phyloP scores from a whole-genome alignment of 805 yeast genomes.

The Jamesozyma lodderae region DNA sequence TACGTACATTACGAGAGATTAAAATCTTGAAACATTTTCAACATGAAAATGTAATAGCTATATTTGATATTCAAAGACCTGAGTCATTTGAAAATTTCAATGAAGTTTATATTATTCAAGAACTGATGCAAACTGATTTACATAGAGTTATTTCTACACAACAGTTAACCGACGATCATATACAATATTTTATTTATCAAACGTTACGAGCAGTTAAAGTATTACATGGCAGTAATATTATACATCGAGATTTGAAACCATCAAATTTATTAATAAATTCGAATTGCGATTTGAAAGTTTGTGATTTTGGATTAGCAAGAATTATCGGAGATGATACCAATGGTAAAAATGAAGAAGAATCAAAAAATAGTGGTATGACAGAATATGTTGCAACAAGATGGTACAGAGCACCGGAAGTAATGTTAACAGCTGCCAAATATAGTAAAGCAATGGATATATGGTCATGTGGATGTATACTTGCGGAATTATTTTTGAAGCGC shows the following conservation, averaged over 20 bases:
- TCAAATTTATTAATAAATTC: constrained; percentile 77
- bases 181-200: constrained; percentile 89
- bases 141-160: constrained; percentile 79
- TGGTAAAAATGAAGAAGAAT: constrained; percentile 24
- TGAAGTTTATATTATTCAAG: constrained; percentile 85
- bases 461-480: constrained; percentile 94
- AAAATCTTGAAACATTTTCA: constrained; percentile 82
- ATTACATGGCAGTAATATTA: constrained; percentile 85
- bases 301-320: constrained; percentile 88
- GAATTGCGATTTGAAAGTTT: constrained; percentile 86
- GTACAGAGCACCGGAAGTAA: constrained; percentile 97
- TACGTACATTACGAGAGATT: constrained; percentile 82
- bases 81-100: constrained; percentile 61
- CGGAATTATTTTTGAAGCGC: constrained; percentile 76
- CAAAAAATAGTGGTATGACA: constrained; percentile 48
- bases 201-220: constrained; percentile 84
- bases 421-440: constrained; percentile 88
- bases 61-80: constrained; percentile 85
- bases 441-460: constrained; percentile 93
- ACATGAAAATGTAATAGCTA: constrained; percentile 87
- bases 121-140: constrained; percentile 80
- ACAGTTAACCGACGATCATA: constrained; percentile 79
- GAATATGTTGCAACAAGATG: constrained; percentile 97
- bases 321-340: constrained; percentile 24
- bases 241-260: constrained; percentile 90